Evolutionary conservation across 2,329 filamentous ascomycete genomes (phyloP).

Genomic region (Tolypocladium album): DNA sequence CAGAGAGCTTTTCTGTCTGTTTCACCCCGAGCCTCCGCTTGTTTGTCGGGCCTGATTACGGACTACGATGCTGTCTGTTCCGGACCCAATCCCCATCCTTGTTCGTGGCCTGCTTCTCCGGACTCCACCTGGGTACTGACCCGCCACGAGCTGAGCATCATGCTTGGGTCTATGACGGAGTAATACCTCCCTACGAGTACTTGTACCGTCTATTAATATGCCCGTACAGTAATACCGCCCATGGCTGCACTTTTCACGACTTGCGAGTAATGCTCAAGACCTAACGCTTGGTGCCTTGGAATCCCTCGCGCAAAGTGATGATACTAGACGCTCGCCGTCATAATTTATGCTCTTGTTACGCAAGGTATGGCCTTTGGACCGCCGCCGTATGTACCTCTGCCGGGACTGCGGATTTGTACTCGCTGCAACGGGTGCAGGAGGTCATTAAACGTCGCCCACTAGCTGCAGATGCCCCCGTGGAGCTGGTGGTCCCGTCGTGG

Average conservation of each 20-base stretch:
- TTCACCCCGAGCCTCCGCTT: neutral
- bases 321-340: too few species aligned
- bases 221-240: too few species aligned
- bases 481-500: neutral
- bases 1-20: neutral
- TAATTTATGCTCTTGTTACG: too few species aligned
- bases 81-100: neutral
- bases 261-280: too few species aligned
- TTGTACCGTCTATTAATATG: neutral
- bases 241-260: too few species aligned
- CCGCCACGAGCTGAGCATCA: neutral
- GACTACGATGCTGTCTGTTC: neutral
- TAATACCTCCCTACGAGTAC: too few species aligned
- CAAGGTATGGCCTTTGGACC: too few species aligned
- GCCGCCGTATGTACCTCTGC: too few species aligned
- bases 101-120: neutral
- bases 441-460: conserved; percentile 8
- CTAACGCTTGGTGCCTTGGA: too few species aligned
- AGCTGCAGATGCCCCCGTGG: neutral
- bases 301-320: too few species aligned
- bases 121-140: neutral
- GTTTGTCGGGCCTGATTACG: neutral
- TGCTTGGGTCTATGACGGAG: neutral
- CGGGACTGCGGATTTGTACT: too few species aligned
- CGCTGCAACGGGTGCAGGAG: neutral